Evolutionary conservation across 495 filamentous ascomycete genomes (phyloP).

Genomic region (Podospora anserina): DNA sequence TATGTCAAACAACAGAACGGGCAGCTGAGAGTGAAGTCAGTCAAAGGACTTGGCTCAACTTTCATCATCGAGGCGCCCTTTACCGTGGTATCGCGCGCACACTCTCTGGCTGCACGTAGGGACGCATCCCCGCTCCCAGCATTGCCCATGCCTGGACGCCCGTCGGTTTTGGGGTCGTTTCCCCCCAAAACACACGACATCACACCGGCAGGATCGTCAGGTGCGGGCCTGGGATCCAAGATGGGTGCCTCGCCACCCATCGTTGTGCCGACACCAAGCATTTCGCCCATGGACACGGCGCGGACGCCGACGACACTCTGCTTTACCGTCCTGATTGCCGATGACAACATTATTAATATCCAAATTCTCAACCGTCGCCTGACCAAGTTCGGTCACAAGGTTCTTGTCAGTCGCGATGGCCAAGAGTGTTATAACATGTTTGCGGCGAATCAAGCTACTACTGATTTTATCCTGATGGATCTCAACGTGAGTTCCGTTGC

Average conservation of each 20-base stretch:
- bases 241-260: constrained; percentile 16
- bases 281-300: constrained; percentile 14
- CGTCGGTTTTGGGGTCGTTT: not conserved
- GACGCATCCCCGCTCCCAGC: constrained; percentile 25
- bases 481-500: constrained; percentile 20
- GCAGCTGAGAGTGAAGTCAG: constrained; percentile 21
- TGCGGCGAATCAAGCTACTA: constrained; percentile 17
- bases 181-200: not conserved
- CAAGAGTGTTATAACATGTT: constrained; percentile 71
- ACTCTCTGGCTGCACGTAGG: constrained; percentile 21
- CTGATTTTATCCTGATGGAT: constrained; percentile 30
- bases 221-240: not conserved
- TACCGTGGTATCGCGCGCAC: constrained; percentile 20
- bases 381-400: constrained; percentile 66
- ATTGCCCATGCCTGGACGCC: constrained; percentile 23
- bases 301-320: constrained; percentile 29
- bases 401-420: constrained; percentile 69
- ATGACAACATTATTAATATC: constrained; percentile 81
- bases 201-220: constrained; percentile 12
- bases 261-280: constrained; percentile 17
- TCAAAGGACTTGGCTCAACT: constrained; percentile 23
- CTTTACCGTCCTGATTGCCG: constrained; percentile 68
- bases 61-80: constrained; percentile 32
- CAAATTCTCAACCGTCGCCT: constrained; percentile 73
- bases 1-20: constrained; percentile 28